Evolutionary conservation across 345 rosid genomes (phyloP).

Genomic region (Balakata baccata): DNA sequence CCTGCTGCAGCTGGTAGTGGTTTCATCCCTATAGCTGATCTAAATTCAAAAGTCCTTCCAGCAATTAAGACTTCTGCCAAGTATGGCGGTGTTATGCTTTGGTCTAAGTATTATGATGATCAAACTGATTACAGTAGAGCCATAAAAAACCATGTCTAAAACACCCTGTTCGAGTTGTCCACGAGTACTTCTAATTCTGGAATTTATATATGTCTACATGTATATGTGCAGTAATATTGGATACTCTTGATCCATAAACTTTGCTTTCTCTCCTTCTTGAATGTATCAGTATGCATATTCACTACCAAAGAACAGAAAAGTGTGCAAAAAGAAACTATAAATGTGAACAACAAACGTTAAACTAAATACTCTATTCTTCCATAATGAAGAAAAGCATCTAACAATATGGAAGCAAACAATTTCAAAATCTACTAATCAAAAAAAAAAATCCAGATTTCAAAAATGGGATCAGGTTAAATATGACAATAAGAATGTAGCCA

Average conservation of each 20-base stretch:
- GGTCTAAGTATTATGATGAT: conserved; percentile 23
- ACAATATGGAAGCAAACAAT: neutral
- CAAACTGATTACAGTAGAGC: conserved; percentile 14
- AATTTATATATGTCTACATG: neutral
- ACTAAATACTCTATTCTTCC: neutral
- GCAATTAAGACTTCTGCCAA: conserved; percentile 9
- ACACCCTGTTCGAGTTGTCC: neutral
- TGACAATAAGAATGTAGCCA: neutral
- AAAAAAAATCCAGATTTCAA: neutral
- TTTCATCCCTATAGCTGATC: conserved; percentile 11
- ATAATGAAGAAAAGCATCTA: neutral
- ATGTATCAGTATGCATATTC: neutral
- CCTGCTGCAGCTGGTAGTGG: conserved; percentile 19
- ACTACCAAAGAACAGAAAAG: neutral
- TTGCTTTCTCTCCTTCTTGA: neutral
- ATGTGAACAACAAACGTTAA: neutral
- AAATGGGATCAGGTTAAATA: neutral
- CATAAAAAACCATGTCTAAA: conserved; percentile 14
- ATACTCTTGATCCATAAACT: neutral
- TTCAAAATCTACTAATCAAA: neutral
- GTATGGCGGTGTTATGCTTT: conserved; percentile 20
- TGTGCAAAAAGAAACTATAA: neutral
- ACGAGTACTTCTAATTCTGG: neutral
- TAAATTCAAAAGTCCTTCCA: conserved; percentile 8
- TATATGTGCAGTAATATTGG: neutral